These are phyloP conservation scores for Pythium biforme DNA, from an alignment of 352 stramenopile species.

Conservation along the genomic window DNA sequence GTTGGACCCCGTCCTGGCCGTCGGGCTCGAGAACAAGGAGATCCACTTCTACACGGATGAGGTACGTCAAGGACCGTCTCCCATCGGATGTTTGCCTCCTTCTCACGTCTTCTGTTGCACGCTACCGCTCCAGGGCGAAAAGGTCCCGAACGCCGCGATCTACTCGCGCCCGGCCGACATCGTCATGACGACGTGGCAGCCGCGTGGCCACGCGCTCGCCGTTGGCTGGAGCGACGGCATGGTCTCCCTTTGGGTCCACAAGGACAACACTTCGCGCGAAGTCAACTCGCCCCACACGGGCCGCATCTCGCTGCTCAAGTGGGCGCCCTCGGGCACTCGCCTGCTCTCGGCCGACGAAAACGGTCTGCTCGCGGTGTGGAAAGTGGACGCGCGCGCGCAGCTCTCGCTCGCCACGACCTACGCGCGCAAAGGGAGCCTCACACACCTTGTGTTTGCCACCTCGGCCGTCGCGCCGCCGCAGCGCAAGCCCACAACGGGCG, in stretches of 20 bases:
- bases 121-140: no score
- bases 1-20: slow-evolving; percentile 75
- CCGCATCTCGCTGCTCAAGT: slow-evolving; percentile 83
- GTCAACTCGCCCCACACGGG: slow-evolving; percentile 80
- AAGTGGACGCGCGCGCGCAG: slow-evolving; percentile 76
- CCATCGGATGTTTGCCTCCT: neutral
- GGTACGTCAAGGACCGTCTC: slow-evolving; percentile 40
- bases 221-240: slow-evolving; percentile 86
- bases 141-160: slow-evolving; percentile 44
- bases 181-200: slow-evolving; percentile 87
- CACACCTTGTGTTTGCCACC: slow-evolving; percentile 85
- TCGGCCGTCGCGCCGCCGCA: slow-evolving; percentile 18
- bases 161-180: slow-evolving; percentile 70
- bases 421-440: slow-evolving; percentile 81
- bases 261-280: slow-evolving; percentile 65
- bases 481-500: neutral
- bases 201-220: slow-evolving; percentile 70
- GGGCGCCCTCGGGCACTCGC: slow-evolving; percentile 83
- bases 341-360: slow-evolving; percentile 90
- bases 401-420: slow-evolving; percentile 84
- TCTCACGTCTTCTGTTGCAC: no score
- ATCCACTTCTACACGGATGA: slow-evolving; percentile 91
- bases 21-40: slow-evolving; percentile 79
- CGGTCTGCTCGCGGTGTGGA: slow-evolving; percentile 83
- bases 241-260: slow-evolving; percentile 80